Base-by-base conservation (phyloP, 2,329 filamentous ascomycete species). In the Talaromyces sp. region DNA sequence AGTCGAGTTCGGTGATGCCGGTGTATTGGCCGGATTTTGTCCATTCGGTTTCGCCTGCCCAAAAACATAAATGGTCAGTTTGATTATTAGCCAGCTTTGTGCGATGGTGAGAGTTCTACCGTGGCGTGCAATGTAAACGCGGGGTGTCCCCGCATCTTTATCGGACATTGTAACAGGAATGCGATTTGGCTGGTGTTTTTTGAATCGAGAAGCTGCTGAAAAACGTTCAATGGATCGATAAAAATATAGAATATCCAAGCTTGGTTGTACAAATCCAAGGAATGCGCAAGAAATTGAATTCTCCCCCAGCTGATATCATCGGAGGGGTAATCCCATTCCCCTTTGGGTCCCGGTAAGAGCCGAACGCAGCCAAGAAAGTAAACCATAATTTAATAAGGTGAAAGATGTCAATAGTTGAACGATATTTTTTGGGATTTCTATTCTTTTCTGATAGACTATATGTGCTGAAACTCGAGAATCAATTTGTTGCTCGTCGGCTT, bases 401-500 rank as follows among this genome's bases (percentile, higher is more conserved):
- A 25, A 47, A 47, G 10, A 25, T 47, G 11, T 36, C 3, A 36
- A 36, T 36, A 36, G 3, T 36, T 17, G 32, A 36, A 36, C 4
- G 13, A n/a, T 39, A 8, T 39, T n/a, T 7, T 36, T 15, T 15
- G 33, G 7, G 4, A n/a, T 39, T 39, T 39, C 5, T n/a, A 5
- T 4, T 30, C 42, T 13, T 30, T 47, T 39, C 17, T 10, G 1
- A 30, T 64, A 39, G 22, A 15, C 11, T 59, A 72, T 17, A 70
- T 62, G 27, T 60, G 59, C 61, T 81, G 76, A 63, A 88, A 87
- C 28, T 78, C 80, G 56, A 90, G 69, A 25, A 85, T 77, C n/a
- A 90, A 70, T 65, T 81, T 82, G 63, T 88, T 84, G 13, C 82
- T 80, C 28, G 69, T 76, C 1, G 87, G 87, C 22, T 83, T 81